Percentiles rank a stretch among this genome's conserved stretches.
phyloP scores from a whole-genome alignment of 768 basidiomycete genomes.

The Leccinum disarticulatum region DNA sequence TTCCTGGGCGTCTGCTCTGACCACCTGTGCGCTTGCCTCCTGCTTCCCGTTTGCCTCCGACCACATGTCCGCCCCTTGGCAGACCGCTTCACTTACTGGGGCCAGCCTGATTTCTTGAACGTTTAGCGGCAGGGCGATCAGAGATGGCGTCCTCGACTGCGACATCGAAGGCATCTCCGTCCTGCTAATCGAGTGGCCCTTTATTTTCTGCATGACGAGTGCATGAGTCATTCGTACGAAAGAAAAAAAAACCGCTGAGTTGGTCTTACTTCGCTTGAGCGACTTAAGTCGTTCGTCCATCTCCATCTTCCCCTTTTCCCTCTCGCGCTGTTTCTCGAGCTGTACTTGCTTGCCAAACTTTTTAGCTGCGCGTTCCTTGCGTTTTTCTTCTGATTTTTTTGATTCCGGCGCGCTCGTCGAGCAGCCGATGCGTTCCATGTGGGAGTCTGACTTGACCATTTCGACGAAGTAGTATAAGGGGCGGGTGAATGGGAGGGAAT shows the following conservation, averaged over 20 bases:
- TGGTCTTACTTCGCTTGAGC: slow-evolving; percentile 76
- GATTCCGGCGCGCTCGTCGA: slow-evolving; percentile 86
- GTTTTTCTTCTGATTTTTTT: slow-evolving; percentile 91
- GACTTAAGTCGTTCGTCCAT: slow-evolving; percentile 84
- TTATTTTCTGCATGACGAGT: slow-evolving; percentile 63
- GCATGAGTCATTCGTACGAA: background rate
- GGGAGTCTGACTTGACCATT: slow-evolving; percentile 96
- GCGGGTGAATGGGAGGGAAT: slow-evolving; percentile 83
- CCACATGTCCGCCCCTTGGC: slow-evolving; percentile 45
- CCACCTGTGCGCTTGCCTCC: slow-evolving; percentile 31
- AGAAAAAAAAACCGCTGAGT: too few relatives aligned
- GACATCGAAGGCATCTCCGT: slow-evolving; percentile 73
- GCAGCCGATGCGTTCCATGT: slow-evolving; percentile 95
- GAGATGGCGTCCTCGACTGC: slow-evolving; percentile 88
- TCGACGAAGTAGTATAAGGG: slow-evolving; percentile 96
- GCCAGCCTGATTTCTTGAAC: slow-evolving; percentile 33
- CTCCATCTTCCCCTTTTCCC: slow-evolving; percentile 87
- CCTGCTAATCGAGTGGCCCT: slow-evolving; percentile 69
- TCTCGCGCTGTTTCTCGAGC: slow-evolving; percentile 88
- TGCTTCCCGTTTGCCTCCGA: slow-evolving; percentile 3
- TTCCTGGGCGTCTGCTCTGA: slow-evolving; percentile 53
- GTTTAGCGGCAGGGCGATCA: slow-evolving; percentile 64
- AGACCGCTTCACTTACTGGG: slow-evolving; percentile 33
- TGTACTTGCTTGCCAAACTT: slow-evolving; percentile 99
- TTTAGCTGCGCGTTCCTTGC: slow-evolving; percentile 90